Base-by-base conservation (phyloP, 148 eudicot genomes). In the Rhododendron kiyosumense region DNA sequence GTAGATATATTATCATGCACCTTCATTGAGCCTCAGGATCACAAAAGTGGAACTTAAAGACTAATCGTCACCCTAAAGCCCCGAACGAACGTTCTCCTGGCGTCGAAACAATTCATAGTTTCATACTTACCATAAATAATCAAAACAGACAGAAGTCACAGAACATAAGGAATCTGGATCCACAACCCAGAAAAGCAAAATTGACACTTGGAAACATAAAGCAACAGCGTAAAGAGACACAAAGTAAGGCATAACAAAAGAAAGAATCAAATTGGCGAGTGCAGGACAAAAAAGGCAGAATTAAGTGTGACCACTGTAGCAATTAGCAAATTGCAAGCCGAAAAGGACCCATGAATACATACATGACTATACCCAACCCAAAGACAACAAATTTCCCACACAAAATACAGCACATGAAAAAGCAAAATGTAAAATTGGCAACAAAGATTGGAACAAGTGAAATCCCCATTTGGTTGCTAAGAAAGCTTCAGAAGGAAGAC, bases 221-320 rank as follows among this genome's bases (percentile, higher is more conserved):
- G 41, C 51, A 43, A 63, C n/a, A 18, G 36, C 4, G 11, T 24
- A 9, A 18, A 52, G 43, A 18, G 32, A 83, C 34, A 74, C 20
- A 78, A 85, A 85, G 51, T 32, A 82, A 75, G 2, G 73, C 17
- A 86, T 34, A 51, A 49, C 24, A 14, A 20, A 71, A 18, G 17
- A 69, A 52, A 49, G 49, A 69, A 54, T 71, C 84, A 81, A 85
- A 52, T 57, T 57, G 77, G 15, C 54, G n/a, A 82, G 63, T 85
- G 89, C 86, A 51, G 71, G 32, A 75, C 28, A 65, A 20, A 82
- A 71, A 83, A 75, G 83, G 17, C 18, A 52, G 83, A 57, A 61
- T 10, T 36, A 45, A 51, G 34, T 15, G 48, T 86, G 77, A 73
- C 84, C 90, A 80, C 45, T 65, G 26, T 36, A 80, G 5, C 49